Conservation (phyloP, 164 flowering plant species). For the Magnolia officinalis region DNA sequence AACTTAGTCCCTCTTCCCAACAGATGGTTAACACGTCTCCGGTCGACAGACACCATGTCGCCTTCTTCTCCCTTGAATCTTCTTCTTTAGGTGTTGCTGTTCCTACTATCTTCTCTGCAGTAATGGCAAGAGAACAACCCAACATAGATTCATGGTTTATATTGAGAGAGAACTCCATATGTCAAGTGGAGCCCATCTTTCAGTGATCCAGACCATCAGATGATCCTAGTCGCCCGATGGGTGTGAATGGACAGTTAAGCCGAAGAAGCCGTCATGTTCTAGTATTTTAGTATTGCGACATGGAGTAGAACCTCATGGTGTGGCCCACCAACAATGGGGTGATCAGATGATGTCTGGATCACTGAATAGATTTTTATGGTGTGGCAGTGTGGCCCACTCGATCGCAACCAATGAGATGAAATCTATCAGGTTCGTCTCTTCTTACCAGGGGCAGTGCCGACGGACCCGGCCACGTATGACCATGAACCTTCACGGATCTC, state of each 20-base stretch:
- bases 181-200: too few relatives aligned
- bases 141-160: neutral
- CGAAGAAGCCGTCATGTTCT: too few relatives aligned
- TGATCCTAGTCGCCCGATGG: too few relatives aligned
- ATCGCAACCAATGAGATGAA: too few relatives aligned
- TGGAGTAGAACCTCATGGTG: too few relatives aligned
- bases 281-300: too few relatives aligned
- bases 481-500: constrained; percentile 91
- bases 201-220: neutral
- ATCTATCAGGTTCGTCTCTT: neutral
- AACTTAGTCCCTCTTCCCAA: constrained; percentile 39
- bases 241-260: too few relatives aligned
- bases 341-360: too few relatives aligned
- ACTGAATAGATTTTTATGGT: too few relatives aligned
- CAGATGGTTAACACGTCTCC: constrained; percentile 61
- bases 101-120: constrained; percentile 85
- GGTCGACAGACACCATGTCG: constrained; percentile 71
- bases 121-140: neutral
- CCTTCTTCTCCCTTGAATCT: constrained; percentile 36
- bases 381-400: too few relatives aligned
- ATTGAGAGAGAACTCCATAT: too few relatives aligned
- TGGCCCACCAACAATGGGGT: too few relatives aligned
- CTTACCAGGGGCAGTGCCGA: constrained; percentile 84
- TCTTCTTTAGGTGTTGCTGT: constrained; percentile 74
- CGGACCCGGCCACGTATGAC: constrained; percentile 82